Evolutionary conservation across 1,284 basidiomycete species (phyloP).

Genomic region (Papiliotrema terrestris): DNA sequence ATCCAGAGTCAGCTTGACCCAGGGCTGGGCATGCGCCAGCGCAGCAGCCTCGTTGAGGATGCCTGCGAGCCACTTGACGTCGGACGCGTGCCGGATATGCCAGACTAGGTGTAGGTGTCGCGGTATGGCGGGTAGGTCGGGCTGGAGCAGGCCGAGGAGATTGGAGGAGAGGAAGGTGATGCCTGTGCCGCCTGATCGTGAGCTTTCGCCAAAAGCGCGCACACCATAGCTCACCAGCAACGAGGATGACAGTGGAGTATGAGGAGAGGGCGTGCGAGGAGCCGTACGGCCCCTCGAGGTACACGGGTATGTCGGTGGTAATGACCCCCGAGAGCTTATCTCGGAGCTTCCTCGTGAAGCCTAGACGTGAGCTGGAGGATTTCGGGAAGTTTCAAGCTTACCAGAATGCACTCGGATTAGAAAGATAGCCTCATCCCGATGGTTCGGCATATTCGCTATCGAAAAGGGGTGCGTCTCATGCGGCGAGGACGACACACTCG

Average conservation of each 20-base stretch:
- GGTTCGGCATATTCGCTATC: conserved; percentile 33
- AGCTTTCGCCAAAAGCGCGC: conserved; percentile 22
- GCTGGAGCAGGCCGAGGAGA: conserved; percentile 2
- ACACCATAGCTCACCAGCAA: conserved; percentile 45
- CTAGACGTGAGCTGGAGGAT: conserved; percentile 6
- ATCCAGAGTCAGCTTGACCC: background rate
- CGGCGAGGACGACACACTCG: conserved; percentile 28
- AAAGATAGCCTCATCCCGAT: conserved; percentile 29
- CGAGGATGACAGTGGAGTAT: conserved; percentile 35
- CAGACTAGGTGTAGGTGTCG: conserved; percentile 7
- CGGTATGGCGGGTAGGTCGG: background rate
- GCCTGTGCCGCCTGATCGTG: conserved; percentile 12
- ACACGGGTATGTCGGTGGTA: conserved; percentile 20
- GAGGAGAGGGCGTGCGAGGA: conserved; percentile 18
- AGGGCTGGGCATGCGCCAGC: background rate
- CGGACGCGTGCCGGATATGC: conserved; percentile 3
- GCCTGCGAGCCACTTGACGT: background rate
- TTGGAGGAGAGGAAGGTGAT: conserved; percentile 9
- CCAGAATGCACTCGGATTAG: conserved; percentile 42
- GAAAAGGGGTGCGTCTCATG: conserved; percentile 48
- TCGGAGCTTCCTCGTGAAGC: conserved; percentile 31
- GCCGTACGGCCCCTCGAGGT: conserved; percentile 47
- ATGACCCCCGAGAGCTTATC: conserved; percentile 16
- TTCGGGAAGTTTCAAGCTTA: conserved; percentile 9
- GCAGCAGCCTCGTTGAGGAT: conserved; percentile 1